phyloP scores from a whole-genome alignment of 306 rosid genomes.

The Trifolium dubium region DNA sequence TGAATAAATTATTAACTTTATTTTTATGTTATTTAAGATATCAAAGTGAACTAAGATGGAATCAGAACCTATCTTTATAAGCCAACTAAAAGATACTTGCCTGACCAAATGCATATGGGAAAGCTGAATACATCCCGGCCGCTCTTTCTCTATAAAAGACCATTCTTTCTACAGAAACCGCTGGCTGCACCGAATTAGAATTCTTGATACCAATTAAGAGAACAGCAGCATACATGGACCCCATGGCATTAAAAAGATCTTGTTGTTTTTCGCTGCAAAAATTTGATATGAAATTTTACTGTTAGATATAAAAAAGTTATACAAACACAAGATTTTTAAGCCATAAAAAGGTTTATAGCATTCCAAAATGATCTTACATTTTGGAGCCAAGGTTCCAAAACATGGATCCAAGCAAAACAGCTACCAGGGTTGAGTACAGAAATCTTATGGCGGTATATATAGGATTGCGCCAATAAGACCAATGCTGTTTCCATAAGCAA shows the following conservation, averaged over 20 bases:
- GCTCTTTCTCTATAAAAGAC: constrained; percentile 66
- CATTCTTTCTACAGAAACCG: constrained; percentile 53
- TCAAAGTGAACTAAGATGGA: too few species aligned
- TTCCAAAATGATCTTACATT: constrained; percentile 47
- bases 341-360: neutral
- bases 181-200: constrained; percentile 54
- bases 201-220: constrained; percentile 56
- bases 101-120: constrained; percentile 68
- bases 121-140: constrained; percentile 70
- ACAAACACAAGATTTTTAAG: constrained; percentile 3
- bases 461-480: constrained; percentile 69
- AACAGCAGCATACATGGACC: constrained; percentile 68
- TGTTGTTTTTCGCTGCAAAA: constrained; percentile 43
- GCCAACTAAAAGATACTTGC: constrained; percentile 29
- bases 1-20: too few species aligned
- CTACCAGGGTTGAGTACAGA: constrained; percentile 40
- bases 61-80: neutral
- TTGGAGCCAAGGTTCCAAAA: constrained; percentile 69
- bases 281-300: neutral
- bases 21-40: too few species aligned
- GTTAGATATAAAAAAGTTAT: constrained; percentile 10
- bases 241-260: constrained; percentile 62
- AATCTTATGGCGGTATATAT: constrained; percentile 51
- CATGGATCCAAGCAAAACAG: constrained; percentile 59
- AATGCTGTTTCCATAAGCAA: constrained; percentile 66